Evolutionary conservation across 108 stramenopile genomes (phyloP).

Genomic region (Discostella pseudostelligera): DNA sequence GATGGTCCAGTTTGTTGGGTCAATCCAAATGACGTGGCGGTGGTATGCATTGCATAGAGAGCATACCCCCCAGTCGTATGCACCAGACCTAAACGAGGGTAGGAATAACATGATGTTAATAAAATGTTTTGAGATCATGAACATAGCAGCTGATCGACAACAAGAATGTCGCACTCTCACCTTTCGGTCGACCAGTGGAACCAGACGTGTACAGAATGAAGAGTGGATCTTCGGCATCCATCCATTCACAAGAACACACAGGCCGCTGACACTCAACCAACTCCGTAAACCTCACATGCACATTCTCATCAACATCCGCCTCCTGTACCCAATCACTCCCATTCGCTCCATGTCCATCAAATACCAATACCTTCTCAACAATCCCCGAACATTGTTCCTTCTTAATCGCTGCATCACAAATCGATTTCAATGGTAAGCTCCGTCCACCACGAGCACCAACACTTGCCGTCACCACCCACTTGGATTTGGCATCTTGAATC

Average conservation of each 20-base stretch:
- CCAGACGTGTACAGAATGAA: conserved; percentile 98
- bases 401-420: conserved; percentile 64
- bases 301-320: conserved; percentile 32
- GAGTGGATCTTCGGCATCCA: conserved; percentile 91
- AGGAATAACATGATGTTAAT: not conserved
- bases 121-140: not conserved
- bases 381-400: conserved; percentile 39
- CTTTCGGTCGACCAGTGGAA: conserved; percentile 95
- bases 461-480: conserved; percentile 71
- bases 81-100: conserved; percentile 52
- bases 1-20: conserved; percentile 40
- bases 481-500: conserved; percentile 65
- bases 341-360: conserved; percentile 37
- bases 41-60: conserved; percentile 85
- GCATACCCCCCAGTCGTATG: conserved; percentile 96
- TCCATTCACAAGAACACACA: conserved; percentile 75
- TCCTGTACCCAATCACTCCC: conserved; percentile 40
- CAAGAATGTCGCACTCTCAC: conserved; percentile 5
- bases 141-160: not conserved
- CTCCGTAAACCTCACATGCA: conserved; percentile 59
- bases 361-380: conserved; percentile 63
- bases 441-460: conserved; percentile 58
- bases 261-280: conserved; percentile 57
- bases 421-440: conserved; percentile 64
- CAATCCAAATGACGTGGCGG: conserved; percentile 79